These are phyloP conservation scores for Colletotrichum sp. DNA, from an alignment of 2,329 filamentous ascomycete genomes.

Conservation along the genomic window DNA sequence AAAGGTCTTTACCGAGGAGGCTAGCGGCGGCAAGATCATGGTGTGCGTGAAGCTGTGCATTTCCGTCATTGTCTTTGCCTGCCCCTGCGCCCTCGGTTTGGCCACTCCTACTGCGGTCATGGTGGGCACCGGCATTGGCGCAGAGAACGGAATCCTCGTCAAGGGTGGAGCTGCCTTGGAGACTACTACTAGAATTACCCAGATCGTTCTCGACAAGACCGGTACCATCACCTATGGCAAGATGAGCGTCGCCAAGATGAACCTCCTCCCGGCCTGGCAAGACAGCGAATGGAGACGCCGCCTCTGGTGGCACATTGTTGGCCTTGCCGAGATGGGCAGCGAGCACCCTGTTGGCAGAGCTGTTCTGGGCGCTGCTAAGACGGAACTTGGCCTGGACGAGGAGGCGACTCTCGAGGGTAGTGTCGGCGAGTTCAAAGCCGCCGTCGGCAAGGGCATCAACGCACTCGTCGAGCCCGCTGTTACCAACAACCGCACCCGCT, in stretches of 20 bases:
- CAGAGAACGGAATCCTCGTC: conserved; percentile 95
- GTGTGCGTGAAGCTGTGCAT: conserved; percentile 98
- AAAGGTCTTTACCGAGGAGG: conserved; percentile 80
- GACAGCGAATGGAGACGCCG: conserved; percentile 70
- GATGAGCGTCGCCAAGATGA: conserved; percentile 85
- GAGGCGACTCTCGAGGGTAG: conserved; percentile 83
- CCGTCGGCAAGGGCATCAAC: conserved; percentile 84
- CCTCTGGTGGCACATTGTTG: conserved; percentile 95
- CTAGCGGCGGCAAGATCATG: conserved; percentile 91
- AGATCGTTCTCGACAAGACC: conserved; percentile 94
- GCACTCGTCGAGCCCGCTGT: conserved; percentile 81
- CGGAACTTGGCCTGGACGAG: conserved; percentile 72
- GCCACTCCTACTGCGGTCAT: conserved; percentile 97
- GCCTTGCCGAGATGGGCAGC: conserved; percentile 92
- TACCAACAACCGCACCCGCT: conserved; percentile 70
- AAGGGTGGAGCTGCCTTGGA: conserved; percentile 95
- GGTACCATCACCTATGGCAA: conserved; percentile 93
- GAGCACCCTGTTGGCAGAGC: conserved; percentile 97
- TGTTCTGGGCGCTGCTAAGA: conserved; percentile 76
- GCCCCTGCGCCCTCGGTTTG: conserved; percentile 93
- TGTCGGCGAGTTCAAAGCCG: conserved; percentile 82
- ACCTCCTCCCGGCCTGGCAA: conserved; percentile 73
- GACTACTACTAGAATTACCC: conserved; percentile 86
- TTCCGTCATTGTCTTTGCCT: conserved; percentile 97
- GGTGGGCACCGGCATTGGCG: conserved; percentile 97